Evolutionary conservation across 768 basidiomycete genomes (phyloP), one percentile per base, ranked within the genome.

Genomic region (Ramaria sp.): DNA sequence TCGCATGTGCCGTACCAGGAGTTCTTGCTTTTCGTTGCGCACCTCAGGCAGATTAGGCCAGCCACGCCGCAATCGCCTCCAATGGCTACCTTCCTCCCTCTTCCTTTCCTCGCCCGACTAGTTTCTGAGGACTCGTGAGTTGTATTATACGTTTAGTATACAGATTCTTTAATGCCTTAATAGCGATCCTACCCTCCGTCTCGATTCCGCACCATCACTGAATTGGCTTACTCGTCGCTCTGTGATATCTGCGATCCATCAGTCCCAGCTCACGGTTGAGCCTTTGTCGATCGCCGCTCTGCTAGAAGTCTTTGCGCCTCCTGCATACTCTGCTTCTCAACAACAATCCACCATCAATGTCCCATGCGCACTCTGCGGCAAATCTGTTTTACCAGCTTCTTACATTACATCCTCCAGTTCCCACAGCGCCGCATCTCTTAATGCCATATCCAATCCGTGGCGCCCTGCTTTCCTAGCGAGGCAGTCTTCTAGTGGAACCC

Each of bases 191-290:
- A 91, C 93, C 0, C 74, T 96, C 31, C 84, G 96, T 9, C 78
- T 99, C 17, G 96, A 98, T 66, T 73, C 89, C n/a, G 93, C 96
- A 0, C 91, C 94, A 0, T 89, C 92, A 12, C 73, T 99, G 34
- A 93, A 90, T 64, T 98, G 91, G 89, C 76, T 98, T n/a, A 86
- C 88, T 15, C 80, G 93, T 27, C 83, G 92, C 30, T 83, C 84
- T 4, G 86, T 98, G 22, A 76, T 84, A 3, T 71, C 82, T 24
- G 95, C 95, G 5, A 88, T 99, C 58, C 82, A 97, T 61, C 80
- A 78, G 9, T 91, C 91, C 0, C 88, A 93, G 65, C 78, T 99
- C 30, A 81, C 79, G 13, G 84, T 99, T 52, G 95, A 98, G 66
- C 94, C 95, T 3, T 77, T 93, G 59, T 72, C 87, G 0, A 78